These are phyloP conservation scores for Cubamyces lactineus DNA, from an alignment of 768 basidiomycete species.

Conservation along the genomic window DNA sequence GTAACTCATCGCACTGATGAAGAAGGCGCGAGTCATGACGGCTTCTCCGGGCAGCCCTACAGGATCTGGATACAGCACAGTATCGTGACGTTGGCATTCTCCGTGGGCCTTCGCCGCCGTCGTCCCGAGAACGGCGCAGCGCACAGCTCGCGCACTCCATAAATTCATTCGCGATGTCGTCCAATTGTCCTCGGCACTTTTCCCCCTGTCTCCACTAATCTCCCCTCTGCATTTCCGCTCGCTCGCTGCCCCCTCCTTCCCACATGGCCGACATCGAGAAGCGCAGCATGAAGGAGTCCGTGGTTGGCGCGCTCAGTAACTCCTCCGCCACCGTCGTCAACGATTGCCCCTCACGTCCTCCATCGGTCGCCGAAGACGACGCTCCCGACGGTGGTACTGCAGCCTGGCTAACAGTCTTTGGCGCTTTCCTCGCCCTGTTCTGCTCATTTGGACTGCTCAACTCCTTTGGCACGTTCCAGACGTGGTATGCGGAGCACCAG, in stretches of 20 bases:
- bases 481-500: conserved; percentile 67
- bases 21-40: conserved; percentile 10
- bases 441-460: conserved; percentile 74
- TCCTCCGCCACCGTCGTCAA: conserved; percentile 17
- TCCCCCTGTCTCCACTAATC: neutral
- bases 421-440: conserved; percentile 67
- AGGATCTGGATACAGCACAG: conserved; percentile 4
- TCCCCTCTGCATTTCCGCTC: neutral
- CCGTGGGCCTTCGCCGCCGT: conserved; percentile 7
- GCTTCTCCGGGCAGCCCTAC: conserved; percentile 12
- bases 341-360: conserved; percentile 6
- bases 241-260: neutral
- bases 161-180: conserved; percentile 11
- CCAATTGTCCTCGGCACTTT: neutral
- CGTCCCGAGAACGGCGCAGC: conserved; percentile 20
- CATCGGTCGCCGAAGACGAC: conserved; percentile 3
- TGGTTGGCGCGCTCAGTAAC: conserved; percentile 8
- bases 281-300: conserved; percentile 13
- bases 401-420: conserved; percentile 57
- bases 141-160: conserved; percentile 22
- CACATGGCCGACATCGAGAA: conserved; percentile 17
- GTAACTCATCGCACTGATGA: conserved; percentile 18
- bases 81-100: conserved; percentile 15
- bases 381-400: conserved; percentile 36
- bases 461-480: conserved; percentile 73